Evolutionary conservation across 2,329 filamentous ascomycete genomes (phyloP), one percentile per base, ranked within the genome.

Genomic region (Penicillium decumbens): DNA sequence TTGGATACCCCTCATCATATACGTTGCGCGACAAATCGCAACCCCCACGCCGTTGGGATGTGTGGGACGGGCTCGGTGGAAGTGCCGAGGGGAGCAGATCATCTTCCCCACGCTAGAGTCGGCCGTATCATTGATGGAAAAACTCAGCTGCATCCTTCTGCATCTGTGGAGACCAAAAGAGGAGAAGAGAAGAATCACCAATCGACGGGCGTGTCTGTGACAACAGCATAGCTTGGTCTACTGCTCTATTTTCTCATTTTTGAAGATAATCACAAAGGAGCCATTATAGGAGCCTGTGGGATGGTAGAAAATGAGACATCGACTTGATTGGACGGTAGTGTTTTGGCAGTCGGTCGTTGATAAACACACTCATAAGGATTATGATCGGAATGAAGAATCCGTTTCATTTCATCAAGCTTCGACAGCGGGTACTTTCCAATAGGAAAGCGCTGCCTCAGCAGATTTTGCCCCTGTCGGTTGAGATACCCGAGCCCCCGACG

Each of bases 251-350:
- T 18, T 18, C 15, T 18, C 15, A 18, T 18, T 18, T 18, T 2
- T 18, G 15, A 68, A 48, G 6, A 59, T 59, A 23, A 67, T 59
- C 1, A 65, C 62, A 6, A 61, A 67, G 3, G 56, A 65, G 13
- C 58, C 65, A 53, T 61, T 64, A 32, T 65, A 64, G 6, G 61
- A 62, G 20, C 61, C 61, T 0, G 63, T 63, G 2, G 63, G 51
- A 24, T 63, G 63, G 40, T 57, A 60, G 41, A 48, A 50, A 18
- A 47, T 55, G 6, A 40, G 23, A 12, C 43, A 9, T 13, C 45
- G n/a, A 58, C 53, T 10, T 52, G 42, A 32, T 55, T 48, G 9
- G 49, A 44, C 60, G 51, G 33, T 54, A 56, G 32, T 62, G 64
- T 3, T 41, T 50, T 5, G 60, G 59, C 1, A 63, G 29, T n/a